These are phyloP conservation scores for Beauveria australis DNA, from an alignment of 2,329 filamentous ascomycete species.

Conservation along the genomic window DNA sequence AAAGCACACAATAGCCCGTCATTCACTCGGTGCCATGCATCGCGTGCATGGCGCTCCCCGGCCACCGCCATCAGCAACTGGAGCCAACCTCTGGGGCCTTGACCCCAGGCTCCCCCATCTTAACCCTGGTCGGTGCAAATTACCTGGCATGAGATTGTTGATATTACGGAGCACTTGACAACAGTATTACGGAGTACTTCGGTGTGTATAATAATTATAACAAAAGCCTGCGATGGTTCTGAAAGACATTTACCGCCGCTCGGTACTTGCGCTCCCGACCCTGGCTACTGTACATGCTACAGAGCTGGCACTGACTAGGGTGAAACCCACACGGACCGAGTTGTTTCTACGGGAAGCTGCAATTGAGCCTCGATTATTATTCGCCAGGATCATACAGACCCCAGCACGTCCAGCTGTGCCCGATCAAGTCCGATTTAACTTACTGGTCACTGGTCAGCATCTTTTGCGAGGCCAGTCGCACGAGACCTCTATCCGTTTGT, in stretches of 20 bases:
- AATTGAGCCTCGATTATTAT: constrained; percentile 7
- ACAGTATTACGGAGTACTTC: constrained; percentile 5
- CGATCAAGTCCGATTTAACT: constrained; percentile 3
- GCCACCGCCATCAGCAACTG: neutral
- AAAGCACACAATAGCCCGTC: neutral
- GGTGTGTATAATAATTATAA: neutral
- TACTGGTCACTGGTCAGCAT: neutral
- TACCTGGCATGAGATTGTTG: constrained; percentile 4
- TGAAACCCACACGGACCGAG: constrained; percentile 2
- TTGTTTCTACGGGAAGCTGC: neutral
- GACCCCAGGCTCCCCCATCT: constrained; percentile 2
- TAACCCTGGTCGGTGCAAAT: constrained; percentile 1
- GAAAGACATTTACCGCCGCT: neutral
- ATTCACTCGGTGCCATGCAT: neutral
- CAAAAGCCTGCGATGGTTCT: neutral
- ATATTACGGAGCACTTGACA: constrained; percentile 1
- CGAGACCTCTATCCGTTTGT: constrained; percentile 1
- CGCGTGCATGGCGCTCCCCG: neutral
- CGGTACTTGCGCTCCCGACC: neutral
- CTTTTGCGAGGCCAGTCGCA: neutral
- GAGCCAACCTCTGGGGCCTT: neutral
- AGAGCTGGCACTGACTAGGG: constrained; percentile 1
- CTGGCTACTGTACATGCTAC: constrained; percentile 6
- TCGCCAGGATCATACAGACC: constrained; percentile 5
- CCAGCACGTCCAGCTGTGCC: neutral